Evolutionary conservation across 257 asterid species (phyloP).

Genomic region (Marsdenia floribunda): DNA sequence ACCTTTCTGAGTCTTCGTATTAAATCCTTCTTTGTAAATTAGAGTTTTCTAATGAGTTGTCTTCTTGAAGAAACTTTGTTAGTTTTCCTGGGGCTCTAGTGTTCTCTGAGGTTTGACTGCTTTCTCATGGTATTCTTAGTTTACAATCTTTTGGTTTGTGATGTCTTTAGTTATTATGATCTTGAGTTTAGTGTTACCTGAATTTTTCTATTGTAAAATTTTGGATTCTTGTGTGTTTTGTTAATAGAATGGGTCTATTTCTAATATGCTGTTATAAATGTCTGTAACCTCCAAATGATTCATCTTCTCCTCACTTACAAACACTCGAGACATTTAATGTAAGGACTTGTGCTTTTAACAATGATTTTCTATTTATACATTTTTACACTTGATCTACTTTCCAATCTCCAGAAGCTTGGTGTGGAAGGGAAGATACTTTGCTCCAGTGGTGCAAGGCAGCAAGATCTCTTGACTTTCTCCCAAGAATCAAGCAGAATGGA

Average conservation of each 20-base stretch:
- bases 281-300: not conserved
- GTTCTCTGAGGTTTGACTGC: not conserved
- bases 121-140: not conserved
- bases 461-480: conserved; percentile 16
- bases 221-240: not conserved
- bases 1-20: not conserved
- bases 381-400: conserved; percentile 8
- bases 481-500: conserved; percentile 20
- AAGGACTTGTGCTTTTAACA: not conserved
- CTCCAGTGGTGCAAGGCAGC: conserved; percentile 20
- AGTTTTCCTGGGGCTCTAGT: not conserved
- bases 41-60: not conserved
- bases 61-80: not conserved
- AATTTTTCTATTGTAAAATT: not conserved
- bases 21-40: not conserved
- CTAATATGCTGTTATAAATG: not conserved
- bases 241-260: not conserved
- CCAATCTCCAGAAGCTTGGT: conserved; percentile 27
- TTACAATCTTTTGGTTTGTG: not conserved
- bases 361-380: not conserved
- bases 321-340: not conserved
- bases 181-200: not conserved
- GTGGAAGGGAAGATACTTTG: conserved; percentile 22
- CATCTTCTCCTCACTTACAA: not conserved
- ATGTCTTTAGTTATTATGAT: not conserved